These are phyloP conservation scores for Pyricularia pennisetigena DNA, from an alignment of 2,329 filamentous ascomycete species.

Conservation along the genomic window DNA sequence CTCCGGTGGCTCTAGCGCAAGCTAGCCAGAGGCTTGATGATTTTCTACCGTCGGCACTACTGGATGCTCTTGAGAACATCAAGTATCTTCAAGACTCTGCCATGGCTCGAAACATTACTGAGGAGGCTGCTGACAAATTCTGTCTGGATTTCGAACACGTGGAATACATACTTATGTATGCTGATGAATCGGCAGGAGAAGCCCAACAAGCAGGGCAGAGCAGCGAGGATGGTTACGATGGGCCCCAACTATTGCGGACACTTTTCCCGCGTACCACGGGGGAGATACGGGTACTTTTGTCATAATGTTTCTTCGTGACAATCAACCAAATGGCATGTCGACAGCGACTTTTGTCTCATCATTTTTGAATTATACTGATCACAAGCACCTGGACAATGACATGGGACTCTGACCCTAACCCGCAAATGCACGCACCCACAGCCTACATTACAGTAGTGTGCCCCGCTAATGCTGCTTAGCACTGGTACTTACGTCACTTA, in stretches of 20 bases:
- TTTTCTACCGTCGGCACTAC: conserved; percentile 84
- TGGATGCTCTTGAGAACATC: conserved; percentile 81
- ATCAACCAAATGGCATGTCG: background rate
- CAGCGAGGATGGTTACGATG: conserved; percentile 15
- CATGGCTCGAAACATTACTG: conserved; percentile 66
- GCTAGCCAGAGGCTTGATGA: conserved; percentile 74
- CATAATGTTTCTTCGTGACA: conserved; percentile 25
- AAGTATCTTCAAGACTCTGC: conserved; percentile 62
- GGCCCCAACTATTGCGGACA: conserved; percentile 22
- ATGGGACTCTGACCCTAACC: background rate
- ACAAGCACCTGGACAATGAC: background rate
- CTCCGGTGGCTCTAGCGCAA: conserved; percentile 48
- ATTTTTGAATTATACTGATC: background rate
- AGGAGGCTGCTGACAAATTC: conserved; percentile 74
- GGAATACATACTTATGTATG: conserved; percentile 37
- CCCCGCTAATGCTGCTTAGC: background rate
- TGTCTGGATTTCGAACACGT: conserved; percentile 69
- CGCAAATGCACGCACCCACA: background rate
- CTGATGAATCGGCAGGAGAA: conserved; percentile 23
- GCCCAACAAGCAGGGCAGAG: conserved; percentile 4
- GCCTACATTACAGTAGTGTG: background rate
- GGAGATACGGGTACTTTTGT: conserved; percentile 50
- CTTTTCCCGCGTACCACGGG: conserved; percentile 50
- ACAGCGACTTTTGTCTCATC: background rate
- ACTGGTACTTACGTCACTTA: background rate